phyloP scores from a whole-genome alignment of 108 stramenopile genomes.

The Tribonema minus region DNA sequence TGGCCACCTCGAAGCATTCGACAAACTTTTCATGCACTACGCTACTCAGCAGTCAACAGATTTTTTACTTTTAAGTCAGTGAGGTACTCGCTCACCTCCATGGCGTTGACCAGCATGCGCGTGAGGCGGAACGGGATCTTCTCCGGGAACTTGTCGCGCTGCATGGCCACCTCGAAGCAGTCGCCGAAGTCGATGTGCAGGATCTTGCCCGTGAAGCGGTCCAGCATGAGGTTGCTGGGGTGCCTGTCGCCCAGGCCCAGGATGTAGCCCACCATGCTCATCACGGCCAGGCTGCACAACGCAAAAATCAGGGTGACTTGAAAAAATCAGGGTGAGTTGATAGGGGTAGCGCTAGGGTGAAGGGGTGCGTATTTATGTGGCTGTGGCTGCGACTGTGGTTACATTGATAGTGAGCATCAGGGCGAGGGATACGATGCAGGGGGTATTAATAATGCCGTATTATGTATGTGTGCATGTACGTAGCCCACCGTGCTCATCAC shows the following conservation, averaged over 20 bases:
- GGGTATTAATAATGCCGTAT: no score
- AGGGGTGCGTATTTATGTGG: no score
- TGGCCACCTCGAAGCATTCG: constrained; percentile 51
- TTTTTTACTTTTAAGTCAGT: no score
- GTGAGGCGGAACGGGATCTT: constrained; percentile 97
- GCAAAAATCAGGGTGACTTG: no score
- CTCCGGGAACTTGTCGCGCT: constrained; percentile 96
- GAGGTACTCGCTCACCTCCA: constrained; percentile 97
- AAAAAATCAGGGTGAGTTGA: no score
- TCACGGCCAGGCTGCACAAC: constrained; percentile 92
- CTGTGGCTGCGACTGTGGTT: no score
- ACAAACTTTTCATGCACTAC: constrained; percentile 53
- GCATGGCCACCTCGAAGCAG: constrained; percentile 98
- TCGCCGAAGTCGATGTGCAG: constrained; percentile 90
- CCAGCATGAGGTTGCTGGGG: constrained; percentile 67
- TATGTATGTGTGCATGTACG: no score
- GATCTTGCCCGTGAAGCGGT: constrained; percentile 84
- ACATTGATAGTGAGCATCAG: no score
- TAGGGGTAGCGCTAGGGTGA: no score
- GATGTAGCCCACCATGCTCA: constrained; percentile 98
- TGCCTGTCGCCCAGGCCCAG: constrained; percentile 69
- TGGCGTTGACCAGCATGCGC: constrained; percentile 97
- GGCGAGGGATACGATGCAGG: no score
- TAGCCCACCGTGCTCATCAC: constrained; percentile 99
- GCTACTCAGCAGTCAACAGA: no score